These are phyloP conservation scores for Ascobolus immersus DNA, from an alignment of 495 filamentous ascomycete species.

Conservation along the genomic window DNA sequence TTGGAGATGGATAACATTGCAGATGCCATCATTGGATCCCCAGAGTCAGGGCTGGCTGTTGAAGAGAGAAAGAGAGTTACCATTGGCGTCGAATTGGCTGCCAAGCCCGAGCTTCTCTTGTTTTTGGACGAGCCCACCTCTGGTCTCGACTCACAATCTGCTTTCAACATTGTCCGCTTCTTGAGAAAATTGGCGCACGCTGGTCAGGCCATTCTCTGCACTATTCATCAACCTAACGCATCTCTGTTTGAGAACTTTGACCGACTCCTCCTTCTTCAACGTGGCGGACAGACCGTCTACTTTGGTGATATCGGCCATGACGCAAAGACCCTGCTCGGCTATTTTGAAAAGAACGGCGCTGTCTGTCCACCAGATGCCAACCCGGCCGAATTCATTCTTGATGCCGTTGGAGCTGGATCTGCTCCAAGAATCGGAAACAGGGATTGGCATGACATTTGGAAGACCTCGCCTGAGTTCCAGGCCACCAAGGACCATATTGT, in stretches of 20 bases:
- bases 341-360: constrained; percentile 28
- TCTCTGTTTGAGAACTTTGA: constrained; percentile 68
- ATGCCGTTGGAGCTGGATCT: constrained; percentile 58
- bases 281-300: constrained; percentile 39
- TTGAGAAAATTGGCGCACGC: constrained; percentile 55
- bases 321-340: constrained; percentile 19
- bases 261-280: constrained; percentile 35
- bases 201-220: constrained; percentile 74
- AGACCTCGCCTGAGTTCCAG: constrained; percentile 40
- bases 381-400: constrained; percentile 70
- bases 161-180: constrained; percentile 78
- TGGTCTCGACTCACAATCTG: constrained; percentile 59
- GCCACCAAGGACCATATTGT: constrained; percentile 38
- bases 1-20: constrained; percentile 65
- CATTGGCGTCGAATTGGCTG: constrained; percentile 69
- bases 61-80: constrained; percentile 78
- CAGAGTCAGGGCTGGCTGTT: constrained; percentile 58
- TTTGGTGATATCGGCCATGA: constrained; percentile 41
- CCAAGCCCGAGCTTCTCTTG: constrained; percentile 60
- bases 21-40: constrained; percentile 59
- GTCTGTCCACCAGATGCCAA: constrained; percentile 18
- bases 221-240: constrained; percentile 76
- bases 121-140: constrained; percentile 84
- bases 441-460: constrained; percentile 65
- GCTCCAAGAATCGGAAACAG: constrained; percentile 42